These are phyloP conservation scores for Agaricus sinodeliciosus DNA, from an alignment of 768 basidiomycete species.

Conservation along the genomic window DNA sequence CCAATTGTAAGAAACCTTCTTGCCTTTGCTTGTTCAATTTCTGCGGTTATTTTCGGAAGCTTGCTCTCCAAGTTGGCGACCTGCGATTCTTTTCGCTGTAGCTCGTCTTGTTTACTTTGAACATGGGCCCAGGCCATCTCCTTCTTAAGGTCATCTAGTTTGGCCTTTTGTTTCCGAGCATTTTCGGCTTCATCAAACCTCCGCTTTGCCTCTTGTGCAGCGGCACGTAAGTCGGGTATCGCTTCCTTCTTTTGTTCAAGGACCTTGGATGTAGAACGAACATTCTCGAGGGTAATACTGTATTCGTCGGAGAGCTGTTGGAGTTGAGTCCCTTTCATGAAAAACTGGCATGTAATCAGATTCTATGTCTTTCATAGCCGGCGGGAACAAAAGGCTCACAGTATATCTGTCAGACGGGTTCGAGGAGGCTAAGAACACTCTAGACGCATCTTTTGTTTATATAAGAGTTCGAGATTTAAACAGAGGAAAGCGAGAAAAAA, in stretches of 20 bases:
- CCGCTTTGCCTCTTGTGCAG: slow-evolving; percentile 47
- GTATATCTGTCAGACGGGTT: slow-evolving; percentile 84
- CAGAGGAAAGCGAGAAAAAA: not conserved
- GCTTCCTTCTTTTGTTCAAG: slow-evolving; percentile 68
- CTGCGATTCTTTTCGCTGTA: slow-evolving; percentile 31
- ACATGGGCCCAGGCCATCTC: slow-evolving; percentile 90
- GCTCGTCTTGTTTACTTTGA: slow-evolving; percentile 56
- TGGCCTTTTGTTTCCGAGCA: slow-evolving; percentile 63
- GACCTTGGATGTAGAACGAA: slow-evolving; percentile 58
- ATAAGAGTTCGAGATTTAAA: too few species aligned
- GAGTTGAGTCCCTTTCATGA: slow-evolving; percentile 90
- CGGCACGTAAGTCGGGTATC: slow-evolving; percentile 66
- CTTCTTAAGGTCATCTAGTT: slow-evolving; percentile 63
- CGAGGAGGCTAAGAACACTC: slow-evolving; percentile 83
- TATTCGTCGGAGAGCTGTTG: slow-evolving; percentile 86
- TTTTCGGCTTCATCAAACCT: slow-evolving; percentile 70
- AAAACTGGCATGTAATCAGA: slow-evolving; percentile 54
- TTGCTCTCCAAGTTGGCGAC: slow-evolving; percentile 26
- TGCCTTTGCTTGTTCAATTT: slow-evolving; percentile 28
- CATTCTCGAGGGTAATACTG: slow-evolving; percentile 65
- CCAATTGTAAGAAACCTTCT: slow-evolving; percentile 3
- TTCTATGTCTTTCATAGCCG: not conserved
- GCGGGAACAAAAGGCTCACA: slow-evolving; percentile 32
- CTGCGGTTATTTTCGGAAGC: slow-evolving; percentile 31
- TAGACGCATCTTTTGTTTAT: slow-evolving; percentile 43